Conservation (phyloP, 306 rosid genomes). For the Quercus agrifolia region DNA sequence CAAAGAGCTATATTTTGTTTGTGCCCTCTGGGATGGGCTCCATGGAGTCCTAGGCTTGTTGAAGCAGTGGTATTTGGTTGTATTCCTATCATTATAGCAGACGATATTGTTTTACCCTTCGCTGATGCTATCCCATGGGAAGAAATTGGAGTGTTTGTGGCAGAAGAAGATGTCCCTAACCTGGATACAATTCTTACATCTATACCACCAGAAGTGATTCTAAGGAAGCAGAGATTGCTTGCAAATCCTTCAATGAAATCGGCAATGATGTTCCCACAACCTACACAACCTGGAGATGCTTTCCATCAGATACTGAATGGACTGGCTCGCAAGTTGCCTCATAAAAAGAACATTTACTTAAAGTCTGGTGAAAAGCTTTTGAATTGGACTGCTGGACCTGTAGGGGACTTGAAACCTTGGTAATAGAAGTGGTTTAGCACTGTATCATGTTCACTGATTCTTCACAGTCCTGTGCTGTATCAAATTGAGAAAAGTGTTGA, state of each 20-base stretch:
- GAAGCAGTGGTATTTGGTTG: constrained; percentile 97
- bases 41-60: constrained; percentile 96
- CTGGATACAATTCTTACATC: constrained; percentile 90
- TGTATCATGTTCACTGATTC: background rate
- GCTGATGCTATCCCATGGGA: constrained; percentile 99
- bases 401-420: constrained; percentile 87
- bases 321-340: constrained; percentile 93
- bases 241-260: constrained; percentile 98
- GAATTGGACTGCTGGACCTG: constrained; percentile 97
- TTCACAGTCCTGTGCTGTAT: background rate
- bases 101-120: constrained; percentile 90
- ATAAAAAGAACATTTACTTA: constrained; percentile 51
- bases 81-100: constrained; percentile 95
- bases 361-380: constrained; percentile 59
- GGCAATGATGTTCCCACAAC: constrained; percentile 94
- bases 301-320: constrained; percentile 95
- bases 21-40: constrained; percentile 99
- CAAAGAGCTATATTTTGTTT: constrained; percentile 91
- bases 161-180: constrained; percentile 79
- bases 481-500: background rate
- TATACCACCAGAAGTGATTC: constrained; percentile 73
- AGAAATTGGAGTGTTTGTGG: constrained; percentile 86
- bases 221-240: constrained; percentile 89
- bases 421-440: constrained; percentile 3
- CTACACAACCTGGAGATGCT: constrained; percentile 88